These are phyloP conservation scores for Lomentospora prolificans DNA, from an alignment of 2,329 filamentous ascomycete genomes.

Conservation along the genomic window DNA sequence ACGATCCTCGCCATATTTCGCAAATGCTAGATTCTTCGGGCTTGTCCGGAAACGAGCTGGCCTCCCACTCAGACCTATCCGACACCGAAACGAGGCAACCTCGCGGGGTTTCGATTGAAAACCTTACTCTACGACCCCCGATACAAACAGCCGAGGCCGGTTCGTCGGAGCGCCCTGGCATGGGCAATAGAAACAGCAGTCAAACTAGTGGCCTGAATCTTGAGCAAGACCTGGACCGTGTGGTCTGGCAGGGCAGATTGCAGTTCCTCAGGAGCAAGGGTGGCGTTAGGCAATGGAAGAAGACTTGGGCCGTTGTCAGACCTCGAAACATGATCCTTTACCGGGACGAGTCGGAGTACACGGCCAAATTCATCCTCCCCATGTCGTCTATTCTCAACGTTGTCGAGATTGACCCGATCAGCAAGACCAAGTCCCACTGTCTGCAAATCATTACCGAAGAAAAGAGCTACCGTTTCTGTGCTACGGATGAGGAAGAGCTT, in stretches of 20 bases:
- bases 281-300: slow-evolving; percentile 87
- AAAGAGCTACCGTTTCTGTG: slow-evolving; percentile 69
- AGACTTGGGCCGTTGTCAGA: slow-evolving; percentile 84
- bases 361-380: slow-evolving; percentile 70
- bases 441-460: slow-evolving; percentile 92
- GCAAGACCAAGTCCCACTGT: slow-evolving; percentile 74
- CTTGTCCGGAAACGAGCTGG: slow-evolving; percentile 54
- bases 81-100: slow-evolving; percentile 42
- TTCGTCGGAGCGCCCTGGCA: slow-evolving; percentile 19
- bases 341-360: slow-evolving; percentile 87
- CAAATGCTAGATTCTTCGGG: slow-evolving; percentile 57
- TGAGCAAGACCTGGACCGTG: slow-evolving; percentile 66
- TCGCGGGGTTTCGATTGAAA: background rate
- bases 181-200: slow-evolving; percentile 44
- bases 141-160: background rate
- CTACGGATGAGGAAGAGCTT: slow-evolving; percentile 70
- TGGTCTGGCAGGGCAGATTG: slow-evolving; percentile 91
- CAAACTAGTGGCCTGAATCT: slow-evolving; percentile 49
- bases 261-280: slow-evolving; percentile 74
- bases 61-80: slow-evolving; percentile 80
- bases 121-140: background rate
- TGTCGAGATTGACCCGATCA: slow-evolving; percentile 84
- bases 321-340: slow-evolving; percentile 80
- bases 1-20: slow-evolving; percentile 41
- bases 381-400: slow-evolving; percentile 75